Base-by-base conservation (phyloP, 768 basidiomycete species). In the Tricholoma saponaceum region DNA sequence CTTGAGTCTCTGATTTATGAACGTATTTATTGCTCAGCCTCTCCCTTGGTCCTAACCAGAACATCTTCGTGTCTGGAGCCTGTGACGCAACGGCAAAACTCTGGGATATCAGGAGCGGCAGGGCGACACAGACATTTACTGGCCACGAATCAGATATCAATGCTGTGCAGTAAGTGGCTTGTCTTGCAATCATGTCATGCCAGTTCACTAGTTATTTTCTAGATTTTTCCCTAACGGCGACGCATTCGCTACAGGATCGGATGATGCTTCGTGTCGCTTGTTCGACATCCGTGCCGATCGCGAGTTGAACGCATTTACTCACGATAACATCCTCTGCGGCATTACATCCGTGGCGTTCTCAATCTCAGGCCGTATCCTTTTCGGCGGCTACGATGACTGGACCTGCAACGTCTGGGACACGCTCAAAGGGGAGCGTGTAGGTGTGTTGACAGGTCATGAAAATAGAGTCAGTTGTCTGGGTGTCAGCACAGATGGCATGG, bases 321-420 rank as follows among this genome's bases (percentile, higher is more conserved):
- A 98, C 71, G 96, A 98, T 76, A 98, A 98, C 73, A 98, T 99
- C 66, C 83, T 98, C 14, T 98, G 96, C 67, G 96, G 97, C 61
- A 97, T 99, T 74, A 99, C 96, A 13, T 98, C 95, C 4, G 97
- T 99, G 63, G 96, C 95, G 13, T 99, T 99, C 79, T 98, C 96
- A 4, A 92, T 93, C 64, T 98, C 95, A 25, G 96, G 96, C 35
- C 90, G 96, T 58, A 92, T 99, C 65, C 81, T 99, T 37, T 99
- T 99, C 64, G 96, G 97, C 62, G 96, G 96, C 41, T 99, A 99
- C 70, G 96, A 99, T 73, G 96, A 99, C 70, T 98, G 97, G 92
- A 98, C 97, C 64, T 95, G 94, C 79, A 99, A 99, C 70, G 96
- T 98, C 52, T 99, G 96, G 96, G 96, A 99, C 71, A 98, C 95